These are phyloP conservation scores for Mucor indicus DNA, from an alignment of 371 early-diverging fungal species.

Conservation along the genomic window DNA sequence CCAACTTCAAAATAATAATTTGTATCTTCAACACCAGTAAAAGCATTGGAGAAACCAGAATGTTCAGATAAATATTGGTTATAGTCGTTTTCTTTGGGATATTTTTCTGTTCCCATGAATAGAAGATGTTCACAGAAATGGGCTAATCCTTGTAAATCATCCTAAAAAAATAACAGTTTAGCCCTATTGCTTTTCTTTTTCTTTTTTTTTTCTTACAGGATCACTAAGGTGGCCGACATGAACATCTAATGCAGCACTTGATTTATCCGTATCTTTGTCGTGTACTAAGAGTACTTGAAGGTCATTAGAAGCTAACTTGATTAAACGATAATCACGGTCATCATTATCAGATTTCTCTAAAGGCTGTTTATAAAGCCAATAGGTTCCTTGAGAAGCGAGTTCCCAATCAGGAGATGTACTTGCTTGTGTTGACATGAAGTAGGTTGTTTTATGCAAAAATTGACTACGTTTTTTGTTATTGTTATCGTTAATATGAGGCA, in stretches of 20 bases:
- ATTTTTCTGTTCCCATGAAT: constrained; percentile 87
- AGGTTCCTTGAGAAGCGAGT: constrained; percentile 25
- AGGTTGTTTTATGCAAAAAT: constrained; percentile 1
- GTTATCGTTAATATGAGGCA: not conserved
- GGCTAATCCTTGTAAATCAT: constrained; percentile 87
- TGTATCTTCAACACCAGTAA: constrained; percentile 84
- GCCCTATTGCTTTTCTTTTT: no score
- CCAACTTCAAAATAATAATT: constrained; percentile 96
- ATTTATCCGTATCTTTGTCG: constrained; percentile 83
- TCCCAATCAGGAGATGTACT: constrained; percentile 30
- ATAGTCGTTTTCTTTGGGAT: constrained; percentile 96
- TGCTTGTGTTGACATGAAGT: not conserved
- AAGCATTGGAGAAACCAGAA: constrained; percentile 95
- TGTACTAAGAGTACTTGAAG: constrained; percentile 82
- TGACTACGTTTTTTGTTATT: not conserved
- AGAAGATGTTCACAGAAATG: constrained; percentile 99
- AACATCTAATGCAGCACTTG: constrained; percentile 90
- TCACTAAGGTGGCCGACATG: constrained; percentile 89
- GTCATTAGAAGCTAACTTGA: constrained; percentile 72
- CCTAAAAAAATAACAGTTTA: constrained; percentile 20
- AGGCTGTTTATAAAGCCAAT: constrained; percentile 38
- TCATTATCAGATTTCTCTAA: constrained; percentile 72
- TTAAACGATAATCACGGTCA: constrained; percentile 75
- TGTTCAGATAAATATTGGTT: constrained; percentile 82
- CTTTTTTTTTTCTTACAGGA: constrained; percentile 51